A percentile compares a stretch with the other conserved stretches of the same genome.
phyloP scores from a whole-genome alignment of 2,329 filamentous ascomycete genomes.

The Aspergillus transmontanensis region DNA sequence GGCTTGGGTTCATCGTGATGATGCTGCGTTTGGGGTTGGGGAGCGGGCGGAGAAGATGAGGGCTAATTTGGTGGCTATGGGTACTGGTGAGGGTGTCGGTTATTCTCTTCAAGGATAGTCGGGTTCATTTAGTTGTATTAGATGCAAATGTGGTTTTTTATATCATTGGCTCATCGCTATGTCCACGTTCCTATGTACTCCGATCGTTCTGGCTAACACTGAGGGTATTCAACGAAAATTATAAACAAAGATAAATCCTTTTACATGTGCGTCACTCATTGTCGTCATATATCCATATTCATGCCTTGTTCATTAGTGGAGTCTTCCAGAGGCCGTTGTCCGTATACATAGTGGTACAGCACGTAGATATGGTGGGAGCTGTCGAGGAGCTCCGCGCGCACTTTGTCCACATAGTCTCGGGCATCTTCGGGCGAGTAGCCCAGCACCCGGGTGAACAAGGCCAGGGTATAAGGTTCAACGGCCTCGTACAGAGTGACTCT shows the following conservation, averaged over 20 bases:
- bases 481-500: constrained; percentile 33
- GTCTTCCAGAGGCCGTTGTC: constrained; percentile 30
- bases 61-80: constrained; percentile 48
- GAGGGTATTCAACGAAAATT: neutral
- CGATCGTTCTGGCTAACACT: neutral
- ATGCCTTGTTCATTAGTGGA: neutral
- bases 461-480: constrained; percentile 42
- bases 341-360: constrained; percentile 36
- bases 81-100: constrained; percentile 47
- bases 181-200: neutral
- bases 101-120: constrained; percentile 45
- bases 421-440: constrained; percentile 36
- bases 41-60: constrained; percentile 48
- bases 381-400: constrained; percentile 29
- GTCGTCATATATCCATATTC: constrained; percentile 6
- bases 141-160: neutral
- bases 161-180: neutral
- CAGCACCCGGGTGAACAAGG: constrained; percentile 41
- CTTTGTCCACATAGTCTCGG: constrained; percentile 31
- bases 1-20: constrained; percentile 45
- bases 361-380: constrained; percentile 32
- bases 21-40: constrained; percentile 43
- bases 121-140: neutral
- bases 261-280: constrained; percentile 13
- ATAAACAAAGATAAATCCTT: constrained; percentile 6